A percentile compares a stretch with the other conserved stretches of the same genome.
These are phyloP conservation scores for Caloboletus inedulis DNA, from an alignment of 1,284 basidiomycete species.

Conservation along the genomic window DNA sequence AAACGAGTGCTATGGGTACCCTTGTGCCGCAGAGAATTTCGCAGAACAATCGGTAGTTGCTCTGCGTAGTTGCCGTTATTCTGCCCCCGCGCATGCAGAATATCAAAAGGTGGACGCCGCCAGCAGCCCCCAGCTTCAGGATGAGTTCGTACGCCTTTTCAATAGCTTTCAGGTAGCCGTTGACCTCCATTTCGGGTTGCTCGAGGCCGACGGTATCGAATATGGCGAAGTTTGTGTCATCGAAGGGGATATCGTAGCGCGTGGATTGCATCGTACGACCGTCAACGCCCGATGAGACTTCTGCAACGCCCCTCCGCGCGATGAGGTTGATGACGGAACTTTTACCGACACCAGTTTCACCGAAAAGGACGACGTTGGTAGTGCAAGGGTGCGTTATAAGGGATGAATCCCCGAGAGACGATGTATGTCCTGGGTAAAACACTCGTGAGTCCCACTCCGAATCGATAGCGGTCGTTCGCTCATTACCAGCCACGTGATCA, in stretches of 20 bases:
- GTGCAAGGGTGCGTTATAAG: not conserved
- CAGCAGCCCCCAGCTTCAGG: constrained; percentile 25
- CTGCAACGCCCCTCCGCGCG: constrained; percentile 25
- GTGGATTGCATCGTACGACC: constrained; percentile 33
- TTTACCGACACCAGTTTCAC: constrained; percentile 35
- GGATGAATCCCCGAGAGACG: not conserved
- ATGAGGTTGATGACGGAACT: constrained; percentile 37
- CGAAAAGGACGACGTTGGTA: constrained; percentile 33
- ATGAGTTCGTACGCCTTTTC: constrained; percentile 36
- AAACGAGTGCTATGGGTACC: constrained; percentile 39
- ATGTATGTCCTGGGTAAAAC: constrained; percentile 1
- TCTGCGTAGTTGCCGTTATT: constrained; percentile 34
- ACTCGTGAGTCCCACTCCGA: constrained; percentile 11
- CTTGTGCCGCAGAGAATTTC: constrained; percentile 32
- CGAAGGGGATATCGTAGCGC: constrained; percentile 23
- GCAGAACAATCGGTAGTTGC: constrained; percentile 39
- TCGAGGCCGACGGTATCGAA: constrained; percentile 44
- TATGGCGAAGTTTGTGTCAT: constrained; percentile 21
- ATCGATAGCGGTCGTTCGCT: not conserved
- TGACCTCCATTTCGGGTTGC: constrained; percentile 33
- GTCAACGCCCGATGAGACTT: constrained; percentile 30
- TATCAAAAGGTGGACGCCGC: constrained; percentile 39
- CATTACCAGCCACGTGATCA: constrained; percentile 14
- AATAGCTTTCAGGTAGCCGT: constrained; percentile 33
- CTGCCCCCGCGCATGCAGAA: constrained; percentile 39